Evolutionary conservation across 805 yeast species (phyloP), one percentile per base, ranked within the genome.

Genomic region (Myxozyma lipomycoides): DNA sequence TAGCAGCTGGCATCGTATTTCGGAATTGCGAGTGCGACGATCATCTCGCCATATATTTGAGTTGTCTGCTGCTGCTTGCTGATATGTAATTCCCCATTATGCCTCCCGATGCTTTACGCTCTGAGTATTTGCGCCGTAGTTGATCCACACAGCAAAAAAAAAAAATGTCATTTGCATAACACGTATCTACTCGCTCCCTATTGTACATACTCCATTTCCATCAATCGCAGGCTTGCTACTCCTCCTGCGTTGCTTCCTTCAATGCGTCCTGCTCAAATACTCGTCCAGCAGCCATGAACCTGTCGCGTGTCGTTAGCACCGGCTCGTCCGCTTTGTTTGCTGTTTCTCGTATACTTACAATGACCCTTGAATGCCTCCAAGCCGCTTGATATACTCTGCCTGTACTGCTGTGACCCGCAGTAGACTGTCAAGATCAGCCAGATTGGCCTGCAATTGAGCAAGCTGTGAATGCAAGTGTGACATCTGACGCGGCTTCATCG

Each of bases 291-390:
- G 68, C 68, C 67, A 65, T 65, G 26, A 65, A 60, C 26, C 68
- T 64, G 32, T 28, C 32, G 32, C 32, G 32, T 28, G 7, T 19
- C n/a, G n/a, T n/a, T n/a, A 7, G 17, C 40, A 19, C 34, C 15
- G 12, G 15, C 12, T 9, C 34, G 15, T 12, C 12, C 35, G 35
- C n/a, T n/a, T n/a, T n/a, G n/a, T n/a, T n/a, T n/a, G n/a, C n/a
- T n/a, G n/a, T n/a, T n/a, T n/a, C 9, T 6, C 10, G 48, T 15
- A 42, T 35, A 18, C 71, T n/a, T 60, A 70, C 71, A 81, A 65
- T 10, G 78, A 67, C 2, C 82, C 83, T 53, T 81, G 85, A 60
- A 78, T 68, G 43, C 77, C 71, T 2, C 84, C 86, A 36, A 81
- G 64, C 49, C 72, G 70, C 58, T 77, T 74, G 30, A 81, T 77